Evolutionary conservation across 495 filamentous ascomycete genomes (phyloP).

Genomic region (Neurospora discreta): DNA sequence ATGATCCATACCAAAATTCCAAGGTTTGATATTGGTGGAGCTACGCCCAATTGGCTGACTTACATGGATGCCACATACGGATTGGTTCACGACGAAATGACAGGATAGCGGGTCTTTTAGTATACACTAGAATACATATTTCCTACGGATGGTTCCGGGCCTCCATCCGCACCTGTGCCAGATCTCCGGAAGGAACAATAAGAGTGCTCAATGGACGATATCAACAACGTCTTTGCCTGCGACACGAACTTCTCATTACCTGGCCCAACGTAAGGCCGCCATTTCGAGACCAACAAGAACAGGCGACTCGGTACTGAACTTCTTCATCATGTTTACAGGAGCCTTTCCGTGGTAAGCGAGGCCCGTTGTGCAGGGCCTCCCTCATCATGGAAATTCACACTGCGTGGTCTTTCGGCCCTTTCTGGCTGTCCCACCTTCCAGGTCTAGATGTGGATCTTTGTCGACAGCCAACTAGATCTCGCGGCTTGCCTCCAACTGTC

Average conservation of each 20-base stretch:
- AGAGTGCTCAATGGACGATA: not conserved
- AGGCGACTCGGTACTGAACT: not conserved
- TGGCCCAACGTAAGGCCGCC: not conserved
- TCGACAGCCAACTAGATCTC: constrained; percentile 1
- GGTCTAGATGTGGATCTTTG: not conserved
- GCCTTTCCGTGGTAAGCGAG: not conserved
- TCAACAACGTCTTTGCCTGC: not conserved
- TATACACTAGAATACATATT: too few species aligned
- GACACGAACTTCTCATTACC: not conserved
- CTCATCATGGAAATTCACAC: not conserved
- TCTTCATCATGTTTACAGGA: not conserved
- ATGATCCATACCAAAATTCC: not conserved
- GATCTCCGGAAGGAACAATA: not conserved
- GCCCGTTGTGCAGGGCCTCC: not conserved
- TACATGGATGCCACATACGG: not conserved
- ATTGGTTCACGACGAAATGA: not conserved
- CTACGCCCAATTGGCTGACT: not conserved
- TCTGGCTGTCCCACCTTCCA: constrained; percentile 1
- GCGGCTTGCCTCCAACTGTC: not conserved
- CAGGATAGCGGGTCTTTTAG: not conserved
- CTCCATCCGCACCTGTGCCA: not conserved
- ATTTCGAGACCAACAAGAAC: not conserved
- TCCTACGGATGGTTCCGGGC: not conserved
- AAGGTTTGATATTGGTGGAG: not conserved
- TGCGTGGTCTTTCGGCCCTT: not conserved